Conservation (phyloP, 129 eudicot species). For the Centrapalus pauciflorus region DNA sequence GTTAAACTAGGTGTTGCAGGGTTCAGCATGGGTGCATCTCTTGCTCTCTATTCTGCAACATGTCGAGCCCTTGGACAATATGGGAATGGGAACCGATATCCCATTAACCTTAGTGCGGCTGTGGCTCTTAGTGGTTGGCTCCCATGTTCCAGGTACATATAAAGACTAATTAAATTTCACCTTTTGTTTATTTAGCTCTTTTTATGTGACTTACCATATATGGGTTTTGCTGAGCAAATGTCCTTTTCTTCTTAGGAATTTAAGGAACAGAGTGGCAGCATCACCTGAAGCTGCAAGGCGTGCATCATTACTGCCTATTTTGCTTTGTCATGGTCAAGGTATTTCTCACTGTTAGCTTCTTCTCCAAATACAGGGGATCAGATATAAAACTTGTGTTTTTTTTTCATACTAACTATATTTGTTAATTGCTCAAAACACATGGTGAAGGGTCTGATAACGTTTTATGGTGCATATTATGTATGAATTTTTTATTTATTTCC, state of each 20-base stretch:
- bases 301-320: conserved; percentile 70
- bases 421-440: too few species aligned
- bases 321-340: conserved; percentile 89
- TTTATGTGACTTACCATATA: conserved; percentile 1
- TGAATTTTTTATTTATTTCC: too few species aligned
- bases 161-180: too few species aligned
- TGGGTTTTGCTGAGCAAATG: conserved; percentile 15
- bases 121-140: conserved; percentile 72
- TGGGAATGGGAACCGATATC: conserved; percentile 47
- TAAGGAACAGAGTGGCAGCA: conserved; percentile 45
- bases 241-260: conserved; percentile 41
- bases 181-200: background rate
- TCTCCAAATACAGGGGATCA: too few species aligned
- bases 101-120: conserved; percentile 42
- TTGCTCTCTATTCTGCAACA: conserved; percentile 52
- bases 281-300: conserved; percentile 57
- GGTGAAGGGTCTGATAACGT: too few species aligned
- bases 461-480: too few species aligned
- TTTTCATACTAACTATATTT: too few species aligned
- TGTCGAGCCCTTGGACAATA: conserved; percentile 47
- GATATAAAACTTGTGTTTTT: too few species aligned
- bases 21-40: conserved; percentile 60
- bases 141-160: conserved; percentile 66
- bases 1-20: conserved; percentile 71
- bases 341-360: too few species aligned